phyloP scores from a whole-genome alignment of 2,329 filamentous ascomycete species.

The Monilinia vaccinii-corymbosi region DNA sequence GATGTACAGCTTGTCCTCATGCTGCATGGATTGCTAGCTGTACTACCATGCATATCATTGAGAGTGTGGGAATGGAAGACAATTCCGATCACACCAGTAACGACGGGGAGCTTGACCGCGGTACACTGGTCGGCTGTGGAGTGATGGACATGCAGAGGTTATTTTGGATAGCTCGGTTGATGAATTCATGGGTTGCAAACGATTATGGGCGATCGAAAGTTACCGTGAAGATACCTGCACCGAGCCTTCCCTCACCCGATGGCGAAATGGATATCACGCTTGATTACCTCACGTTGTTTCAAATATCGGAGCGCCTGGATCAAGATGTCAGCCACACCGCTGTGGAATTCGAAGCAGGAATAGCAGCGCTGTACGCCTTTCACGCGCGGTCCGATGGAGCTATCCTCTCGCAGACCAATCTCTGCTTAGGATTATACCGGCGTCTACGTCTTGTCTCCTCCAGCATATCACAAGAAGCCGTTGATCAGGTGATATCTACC shows the following conservation, averaged over 20 bases:
- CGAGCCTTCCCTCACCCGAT: neutral
- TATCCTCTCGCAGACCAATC: slow-evolving; percentile 1
- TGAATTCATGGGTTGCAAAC: slow-evolving; percentile 7
- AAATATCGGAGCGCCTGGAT: slow-evolving; percentile 3
- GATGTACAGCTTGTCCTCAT: slow-evolving; percentile 23
- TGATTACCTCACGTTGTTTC: slow-evolving; percentile 1
- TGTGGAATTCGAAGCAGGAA: neutral
- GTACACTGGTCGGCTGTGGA: neutral
- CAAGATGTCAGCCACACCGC: slow-evolving; percentile 1
- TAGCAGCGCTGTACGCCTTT: neutral
- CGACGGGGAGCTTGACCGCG: neutral
- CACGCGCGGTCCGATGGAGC: neutral
- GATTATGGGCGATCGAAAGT: slow-evolving; percentile 7
- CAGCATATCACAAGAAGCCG: neutral
- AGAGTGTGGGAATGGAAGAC: slow-evolving; percentile 18
- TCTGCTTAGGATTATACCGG: slow-evolving; percentile 3
- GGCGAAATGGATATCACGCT: neutral
- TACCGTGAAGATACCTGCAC: slow-evolving; percentile 1
- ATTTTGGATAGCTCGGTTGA: slow-evolving; percentile 1
- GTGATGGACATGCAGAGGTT: slow-evolving; percentile 1
- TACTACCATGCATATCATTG: slow-evolving; percentile 23
- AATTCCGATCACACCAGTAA: neutral
- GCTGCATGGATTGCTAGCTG: slow-evolving; percentile 24
- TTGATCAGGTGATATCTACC: neutral
- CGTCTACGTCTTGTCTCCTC: neutral